Base-by-base conservation (phyloP, 2,329 filamentous ascomycete species). In the Trichoderma aggressivum region DNA sequence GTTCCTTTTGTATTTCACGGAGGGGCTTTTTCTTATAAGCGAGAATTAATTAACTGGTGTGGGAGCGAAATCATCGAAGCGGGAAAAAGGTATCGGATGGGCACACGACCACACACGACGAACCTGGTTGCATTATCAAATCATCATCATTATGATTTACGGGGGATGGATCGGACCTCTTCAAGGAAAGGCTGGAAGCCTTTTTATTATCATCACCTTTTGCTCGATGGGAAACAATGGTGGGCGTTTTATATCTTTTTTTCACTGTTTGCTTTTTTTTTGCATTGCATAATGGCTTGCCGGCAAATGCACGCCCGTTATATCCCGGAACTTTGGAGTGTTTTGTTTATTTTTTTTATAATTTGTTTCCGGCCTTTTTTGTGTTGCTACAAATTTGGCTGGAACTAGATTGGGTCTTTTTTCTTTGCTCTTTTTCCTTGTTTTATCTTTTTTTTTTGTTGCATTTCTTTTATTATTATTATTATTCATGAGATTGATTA, bases 201-300 rank as follows among this genome's bases (percentile, higher is more conserved):
- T 32, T 56, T 50, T 47, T 34, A 28, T 58, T 43, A n/a, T 10
- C 3, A 26, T 66, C 36, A 58, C 18, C 63, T 56, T 66, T 66
- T 34, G 30, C 28, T 43, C 36, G 32, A 39, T 26, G 24, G 24
- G 50, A 24, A 21, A 39, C 26, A 63, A 63, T 18, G 47, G 50
- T 30, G 34, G 62, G 63, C 63, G 63, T 66, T 66, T 58, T 58
- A n/a, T n/a, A 43, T 66, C n/a, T 66, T 43, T 39, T 66, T 56
- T 39, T 28, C 14, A 21, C 39, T 3, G 7, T 8, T 34, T 60
- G 18, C 43, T 50, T 60, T 34, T 60, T 21, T 39, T 16, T 62
- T 16, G 32, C 63, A 66, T 58, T 66, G 53, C 63, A 66, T 66
- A 7, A 18, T 43, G 63, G 63, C 63, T 58, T 58, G 63, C 47